These are phyloP conservation scores for Wickerhamiella musiphila DNA, from an alignment of 805 yeast species.

Conservation along the genomic window DNA sequence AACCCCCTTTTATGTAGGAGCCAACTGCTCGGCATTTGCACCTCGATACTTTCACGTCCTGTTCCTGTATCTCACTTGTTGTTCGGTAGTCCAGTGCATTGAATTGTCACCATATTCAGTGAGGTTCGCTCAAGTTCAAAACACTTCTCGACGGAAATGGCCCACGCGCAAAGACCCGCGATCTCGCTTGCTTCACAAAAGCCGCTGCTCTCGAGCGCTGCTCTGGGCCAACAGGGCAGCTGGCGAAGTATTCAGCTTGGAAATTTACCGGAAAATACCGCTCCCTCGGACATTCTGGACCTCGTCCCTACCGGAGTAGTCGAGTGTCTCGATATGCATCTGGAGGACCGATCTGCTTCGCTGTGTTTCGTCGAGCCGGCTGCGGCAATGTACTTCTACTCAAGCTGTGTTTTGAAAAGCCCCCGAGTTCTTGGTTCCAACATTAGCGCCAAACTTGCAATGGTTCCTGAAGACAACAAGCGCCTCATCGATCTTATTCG, in stretches of 20 bases:
- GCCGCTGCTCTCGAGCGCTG: too few relatives aligned
- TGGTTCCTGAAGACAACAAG: constrained; percentile 55
- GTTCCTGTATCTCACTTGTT: too few relatives aligned
- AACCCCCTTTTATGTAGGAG: too few relatives aligned
- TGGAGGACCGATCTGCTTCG: constrained; percentile 76
- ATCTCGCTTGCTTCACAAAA: too few relatives aligned
- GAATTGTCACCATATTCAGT: too few relatives aligned
- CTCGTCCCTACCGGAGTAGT: constrained; percentile 84
- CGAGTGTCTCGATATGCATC: constrained; percentile 56
- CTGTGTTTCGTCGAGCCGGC: constrained; percentile 78
- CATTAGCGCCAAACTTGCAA: constrained; percentile 87
- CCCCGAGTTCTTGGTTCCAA: constrained; percentile 66
- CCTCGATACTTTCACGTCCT: too few relatives aligned
- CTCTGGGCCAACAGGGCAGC: neutral
- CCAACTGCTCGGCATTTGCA: too few relatives aligned
- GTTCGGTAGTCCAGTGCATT: too few relatives aligned
- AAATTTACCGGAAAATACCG: constrained; percentile 64
- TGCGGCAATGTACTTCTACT: constrained; percentile 78
- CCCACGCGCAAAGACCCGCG: too few relatives aligned
- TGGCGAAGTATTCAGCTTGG: constrained; percentile 78
- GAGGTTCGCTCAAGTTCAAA: too few relatives aligned
- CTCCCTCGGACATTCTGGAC: constrained; percentile 67
- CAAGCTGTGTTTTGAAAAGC: constrained; percentile 78
- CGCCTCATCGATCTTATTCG: constrained; percentile 60
- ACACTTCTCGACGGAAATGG: too few relatives aligned